phyloP scores from a whole-genome alignment of 306 rosid species.

The Spatholobus suberectus region DNA sequence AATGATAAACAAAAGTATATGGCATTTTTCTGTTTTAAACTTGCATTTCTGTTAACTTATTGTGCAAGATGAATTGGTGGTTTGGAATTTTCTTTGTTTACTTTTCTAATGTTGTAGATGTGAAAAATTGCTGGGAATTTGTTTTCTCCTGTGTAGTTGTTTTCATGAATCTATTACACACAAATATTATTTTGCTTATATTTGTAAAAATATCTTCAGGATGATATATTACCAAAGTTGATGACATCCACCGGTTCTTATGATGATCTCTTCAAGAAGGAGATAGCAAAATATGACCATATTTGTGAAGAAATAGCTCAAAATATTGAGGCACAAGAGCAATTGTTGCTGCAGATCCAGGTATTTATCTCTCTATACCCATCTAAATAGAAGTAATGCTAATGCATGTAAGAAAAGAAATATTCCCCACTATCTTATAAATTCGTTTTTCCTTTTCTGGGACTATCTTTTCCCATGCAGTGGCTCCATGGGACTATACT shows the following conservation, averaged over 20 bases:
- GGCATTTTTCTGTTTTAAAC: background rate
- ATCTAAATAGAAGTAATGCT: background rate
- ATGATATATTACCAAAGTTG: slow-evolving; percentile 97
- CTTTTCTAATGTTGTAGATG: slow-evolving; percentile 21
- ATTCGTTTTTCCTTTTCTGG: background rate
- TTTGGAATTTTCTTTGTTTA: slow-evolving; percentile 16
- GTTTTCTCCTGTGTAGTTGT: slow-evolving; percentile 6
- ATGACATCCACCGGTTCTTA: slow-evolving; percentile 98
- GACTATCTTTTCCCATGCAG: slow-evolving; percentile 11
- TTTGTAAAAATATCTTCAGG: slow-evolving; percentile 62
- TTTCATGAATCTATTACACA: slow-evolving; percentile 27
- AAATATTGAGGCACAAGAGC: slow-evolving; percentile 95
- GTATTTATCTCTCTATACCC: slow-evolving; percentile 43
- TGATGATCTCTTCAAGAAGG: slow-evolving; percentile 97
- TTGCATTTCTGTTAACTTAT: slow-evolving; percentile 5
- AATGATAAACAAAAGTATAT: background rate
- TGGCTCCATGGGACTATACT: slow-evolving; percentile 16
- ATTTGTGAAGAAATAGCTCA: slow-evolving; percentile 88
- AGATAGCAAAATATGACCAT: slow-evolving; percentile 88
- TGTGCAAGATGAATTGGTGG: slow-evolving; percentile 17
- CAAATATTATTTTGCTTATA: slow-evolving; percentile 35
- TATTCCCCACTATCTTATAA: slow-evolving; percentile 19
- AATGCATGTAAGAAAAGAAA: slow-evolving; percentile 30
- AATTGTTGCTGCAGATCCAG: slow-evolving; percentile 92
- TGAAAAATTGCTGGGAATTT: slow-evolving; percentile 25